Percentiles rank a stretch among this genome's conserved stretches.
These are phyloP conservation scores for Meredithiella fracta DNA, from an alignment of 2,329 filamentous ascomycete species.

Conservation along the genomic window DNA sequence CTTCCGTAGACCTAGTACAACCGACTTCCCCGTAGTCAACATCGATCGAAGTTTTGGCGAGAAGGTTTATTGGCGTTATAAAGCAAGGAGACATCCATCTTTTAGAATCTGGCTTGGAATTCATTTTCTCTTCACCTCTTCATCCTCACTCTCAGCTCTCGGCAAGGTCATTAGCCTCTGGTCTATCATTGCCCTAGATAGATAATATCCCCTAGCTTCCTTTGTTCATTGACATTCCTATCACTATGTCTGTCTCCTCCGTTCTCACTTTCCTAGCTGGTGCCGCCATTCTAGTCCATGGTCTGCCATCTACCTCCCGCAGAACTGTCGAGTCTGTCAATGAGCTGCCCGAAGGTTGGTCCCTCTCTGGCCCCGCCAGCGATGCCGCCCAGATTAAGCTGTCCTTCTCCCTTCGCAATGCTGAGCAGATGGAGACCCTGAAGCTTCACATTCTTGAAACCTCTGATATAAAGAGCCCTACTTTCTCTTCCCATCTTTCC, in stretches of 20 bases:
- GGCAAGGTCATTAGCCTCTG: neutral
- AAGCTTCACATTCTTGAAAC: conserved; percentile 10
- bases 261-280: conserved; percentile 12
- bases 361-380: conserved; percentile 4
- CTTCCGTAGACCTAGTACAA: neutral
- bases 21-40: neutral
- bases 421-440: conserved; percentile 12
- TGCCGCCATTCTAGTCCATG: conserved; percentile 1
- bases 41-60: neutral
- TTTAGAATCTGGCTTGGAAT: neutral
- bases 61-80: neutral
- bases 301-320: conserved; percentile 8
- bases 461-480: conserved; percentile 29
- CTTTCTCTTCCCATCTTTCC: conserved; percentile 29
- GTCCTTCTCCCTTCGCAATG: conserved; percentile 14
- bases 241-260: conserved; percentile 7
- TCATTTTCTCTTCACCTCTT: neutral
- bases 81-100: neutral
- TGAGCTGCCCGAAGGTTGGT: conserved; percentile 14
- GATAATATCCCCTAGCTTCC: neutral
- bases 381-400: conserved; percentile 7
- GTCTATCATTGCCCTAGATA: neutral
- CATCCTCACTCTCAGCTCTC: neutral
- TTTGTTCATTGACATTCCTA: neutral
- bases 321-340: conserved; percentile 11